Conservation (phyloP, 441 rosid genomes). For the Theobroma grandiflorum region DNA sequence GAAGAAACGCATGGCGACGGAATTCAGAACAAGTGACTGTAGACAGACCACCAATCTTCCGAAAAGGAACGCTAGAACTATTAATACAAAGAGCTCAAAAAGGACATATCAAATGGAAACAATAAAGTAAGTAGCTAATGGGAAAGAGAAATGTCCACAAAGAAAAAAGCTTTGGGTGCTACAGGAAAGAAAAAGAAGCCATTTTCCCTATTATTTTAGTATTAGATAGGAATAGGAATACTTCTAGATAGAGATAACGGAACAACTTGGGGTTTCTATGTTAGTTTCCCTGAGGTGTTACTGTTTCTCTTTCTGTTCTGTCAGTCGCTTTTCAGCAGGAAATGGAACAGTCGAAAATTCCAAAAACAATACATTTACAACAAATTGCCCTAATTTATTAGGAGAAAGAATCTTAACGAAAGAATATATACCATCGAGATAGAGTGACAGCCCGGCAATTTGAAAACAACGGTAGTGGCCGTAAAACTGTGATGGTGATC, state of each 20-base stretch:
- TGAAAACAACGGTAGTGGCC: conserved; percentile 13
- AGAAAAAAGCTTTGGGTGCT: conserved; percentile 6
- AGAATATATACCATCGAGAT: neutral
- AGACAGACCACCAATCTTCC: conserved; percentile 15
- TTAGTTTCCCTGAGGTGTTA: neutral
- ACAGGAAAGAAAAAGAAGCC: neutral
- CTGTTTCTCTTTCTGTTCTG: neutral
- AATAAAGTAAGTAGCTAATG: neutral
- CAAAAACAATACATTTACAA: neutral
- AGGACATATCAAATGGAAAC: neutral
- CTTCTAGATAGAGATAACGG: conserved; percentile 34
- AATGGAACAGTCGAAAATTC: neutral
- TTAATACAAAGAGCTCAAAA: neutral
- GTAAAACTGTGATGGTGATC: neutral
- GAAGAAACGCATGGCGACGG: conserved; percentile 29
- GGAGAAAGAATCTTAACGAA: neutral
- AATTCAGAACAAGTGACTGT: conserved; percentile 20
- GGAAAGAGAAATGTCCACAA: neutral
- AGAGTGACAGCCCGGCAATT: neutral
- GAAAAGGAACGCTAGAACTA: conserved; percentile 31
- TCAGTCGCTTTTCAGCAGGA: neutral
- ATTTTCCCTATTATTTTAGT: conserved; percentile 14
- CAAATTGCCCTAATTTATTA: neutral
- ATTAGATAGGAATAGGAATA: conserved; percentile 22
- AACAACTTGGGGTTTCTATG: conserved; percentile 22